Evolutionary conservation across 2,329 filamentous ascomycete genomes (phyloP).

Genomic region (Neonectria hederae): DNA sequence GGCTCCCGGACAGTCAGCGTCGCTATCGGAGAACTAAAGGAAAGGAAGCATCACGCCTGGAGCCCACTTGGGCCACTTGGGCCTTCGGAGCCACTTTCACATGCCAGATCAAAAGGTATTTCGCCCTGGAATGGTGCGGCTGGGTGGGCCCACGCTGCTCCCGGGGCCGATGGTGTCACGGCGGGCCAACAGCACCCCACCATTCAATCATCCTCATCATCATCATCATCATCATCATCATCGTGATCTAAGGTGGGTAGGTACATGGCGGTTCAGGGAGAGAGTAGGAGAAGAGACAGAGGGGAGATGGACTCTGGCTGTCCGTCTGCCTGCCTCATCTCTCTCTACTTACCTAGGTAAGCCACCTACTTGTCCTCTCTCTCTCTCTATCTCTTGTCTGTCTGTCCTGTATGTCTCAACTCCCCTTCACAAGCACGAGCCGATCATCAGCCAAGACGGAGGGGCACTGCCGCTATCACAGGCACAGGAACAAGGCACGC

Average conservation of each 20-base stretch:
- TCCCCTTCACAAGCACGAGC: not conserved
- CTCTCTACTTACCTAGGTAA: too few relatives aligned
- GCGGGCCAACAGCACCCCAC: constrained; percentile 36
- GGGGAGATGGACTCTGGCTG: not conserved
- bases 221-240: not conserved
- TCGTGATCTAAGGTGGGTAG: not conserved
- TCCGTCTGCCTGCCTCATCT: too few relatives aligned
- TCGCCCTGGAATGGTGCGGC: constrained; percentile 31
- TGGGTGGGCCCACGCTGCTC: constrained; percentile 36
- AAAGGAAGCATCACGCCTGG: not conserved
- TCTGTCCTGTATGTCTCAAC: not conserved
- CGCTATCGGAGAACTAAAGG: not conserved
- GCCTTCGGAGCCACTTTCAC: constrained; percentile 39
- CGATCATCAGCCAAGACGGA: not conserved
- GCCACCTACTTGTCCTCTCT: too few relatives aligned
- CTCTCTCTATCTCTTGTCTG: not conserved
- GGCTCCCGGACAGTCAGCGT: not conserved
- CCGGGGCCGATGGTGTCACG: constrained; percentile 37
- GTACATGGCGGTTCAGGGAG: not conserved
- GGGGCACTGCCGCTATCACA: constrained; percentile 1
- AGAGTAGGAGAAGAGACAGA: not conserved
- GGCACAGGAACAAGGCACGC: constrained; percentile 17
- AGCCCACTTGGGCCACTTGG: not conserved
- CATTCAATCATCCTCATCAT: constrained; percentile 14
- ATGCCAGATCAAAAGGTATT: constrained; percentile 38